Percentiles rank a stretch among this genome's conserved stretches.
Evolutionary conservation across 306 rosid species (phyloP).

Genomic region (Malus domestica): DNA sequence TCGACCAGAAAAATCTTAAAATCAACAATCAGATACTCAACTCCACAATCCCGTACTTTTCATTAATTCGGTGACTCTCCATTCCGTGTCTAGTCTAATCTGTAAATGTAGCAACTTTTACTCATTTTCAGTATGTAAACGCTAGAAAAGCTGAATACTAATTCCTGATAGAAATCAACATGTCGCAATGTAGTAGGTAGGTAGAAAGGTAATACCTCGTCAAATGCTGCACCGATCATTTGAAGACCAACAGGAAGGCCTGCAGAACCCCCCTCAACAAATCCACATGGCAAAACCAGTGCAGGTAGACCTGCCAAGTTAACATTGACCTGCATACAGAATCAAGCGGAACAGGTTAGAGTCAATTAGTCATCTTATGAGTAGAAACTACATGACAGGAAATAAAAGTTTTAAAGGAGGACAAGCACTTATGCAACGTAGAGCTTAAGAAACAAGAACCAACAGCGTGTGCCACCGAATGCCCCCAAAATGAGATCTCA

Average conservation of each 20-base stretch:
- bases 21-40: neutral
- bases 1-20: neutral
- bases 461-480: neutral
- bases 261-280: slow-evolving; percentile 65
- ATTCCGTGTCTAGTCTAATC: neutral
- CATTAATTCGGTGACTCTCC: no score
- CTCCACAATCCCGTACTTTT: neutral
- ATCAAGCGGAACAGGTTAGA: neutral
- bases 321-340: slow-evolving; percentile 63
- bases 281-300: slow-evolving; percentile 92
- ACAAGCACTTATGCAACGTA: neutral
- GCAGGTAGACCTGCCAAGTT: slow-evolving; percentile 98
- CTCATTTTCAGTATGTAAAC: neutral
- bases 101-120: neutral
- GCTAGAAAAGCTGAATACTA: neutral
- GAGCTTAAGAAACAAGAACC: neutral
- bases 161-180: neutral
- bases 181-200: neutral
- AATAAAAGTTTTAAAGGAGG: neutral
- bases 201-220: slow-evolving; percentile 54
- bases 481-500: neutral
- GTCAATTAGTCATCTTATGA: neutral
- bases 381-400: neutral
- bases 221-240: slow-evolving; percentile 86
- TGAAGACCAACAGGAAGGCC: slow-evolving; percentile 97